Evolutionary conservation across 208 protist species (phyloP).

Genomic region (Acanthamoeba sp.): DNA sequence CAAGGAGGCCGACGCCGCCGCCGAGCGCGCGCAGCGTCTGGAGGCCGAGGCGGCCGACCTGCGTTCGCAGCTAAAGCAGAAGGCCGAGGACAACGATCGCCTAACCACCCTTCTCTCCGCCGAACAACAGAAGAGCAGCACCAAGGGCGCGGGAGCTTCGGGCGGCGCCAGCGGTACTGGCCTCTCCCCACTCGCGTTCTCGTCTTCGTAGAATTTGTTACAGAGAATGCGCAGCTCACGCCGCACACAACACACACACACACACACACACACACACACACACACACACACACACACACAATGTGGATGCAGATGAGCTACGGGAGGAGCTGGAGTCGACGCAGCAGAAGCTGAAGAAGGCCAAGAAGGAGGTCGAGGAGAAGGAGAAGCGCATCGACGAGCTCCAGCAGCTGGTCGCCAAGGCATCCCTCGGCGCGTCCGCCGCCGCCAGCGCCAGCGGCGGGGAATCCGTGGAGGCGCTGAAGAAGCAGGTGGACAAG

Average conservation of each 20-base stretch:
- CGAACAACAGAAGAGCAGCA: neutral
- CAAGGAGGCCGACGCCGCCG: constrained; percentile 2
- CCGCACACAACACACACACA: no score
- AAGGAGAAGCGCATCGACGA: constrained; percentile 21
- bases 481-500: constrained; percentile 48
- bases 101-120: neutral
- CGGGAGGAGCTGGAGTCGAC: neutral
- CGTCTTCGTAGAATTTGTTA: no score
- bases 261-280: no score
- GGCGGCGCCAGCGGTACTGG: neutral
- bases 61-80: constrained; percentile 3
- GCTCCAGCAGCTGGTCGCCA: neutral
- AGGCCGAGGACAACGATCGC: neutral
- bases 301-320: neutral
- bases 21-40: neutral
- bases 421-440: neutral
- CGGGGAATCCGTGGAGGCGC: neutral
- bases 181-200: neutral
- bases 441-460: neutral
- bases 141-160: neutral
- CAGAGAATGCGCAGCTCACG: no score
- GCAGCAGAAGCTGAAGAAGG: neutral
- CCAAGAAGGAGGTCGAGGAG: constrained; percentile 12
- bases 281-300: neutral
- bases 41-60: neutral